Conservation (phyloP, 352 stramenopile species). For the Thraustochytrium striatum region DNA sequence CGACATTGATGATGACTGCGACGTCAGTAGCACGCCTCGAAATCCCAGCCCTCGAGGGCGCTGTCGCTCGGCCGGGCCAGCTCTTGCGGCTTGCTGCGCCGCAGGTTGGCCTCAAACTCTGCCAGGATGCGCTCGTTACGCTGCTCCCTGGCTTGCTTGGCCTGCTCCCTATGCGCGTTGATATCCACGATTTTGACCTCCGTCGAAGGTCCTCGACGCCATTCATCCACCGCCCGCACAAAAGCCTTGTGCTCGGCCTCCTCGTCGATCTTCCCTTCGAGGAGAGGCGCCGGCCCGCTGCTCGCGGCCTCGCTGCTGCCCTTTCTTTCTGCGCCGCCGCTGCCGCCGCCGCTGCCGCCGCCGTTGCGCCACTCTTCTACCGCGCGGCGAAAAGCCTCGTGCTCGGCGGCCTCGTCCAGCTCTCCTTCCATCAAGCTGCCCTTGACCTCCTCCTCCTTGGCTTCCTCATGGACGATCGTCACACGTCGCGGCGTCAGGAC, state of each 20-base stretch:
- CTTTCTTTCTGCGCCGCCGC: not conserved
- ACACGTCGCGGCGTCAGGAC: no score
- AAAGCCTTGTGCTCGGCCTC: constrained; percentile 59
- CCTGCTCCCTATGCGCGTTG: not conserved
- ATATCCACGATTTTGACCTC: not conserved
- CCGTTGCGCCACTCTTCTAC: constrained; percentile 37
- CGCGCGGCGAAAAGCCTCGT: constrained; percentile 32
- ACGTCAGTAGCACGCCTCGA: no score
- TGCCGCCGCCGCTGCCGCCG: not conserved
- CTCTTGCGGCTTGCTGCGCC: no score
- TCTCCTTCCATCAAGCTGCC: not conserved
- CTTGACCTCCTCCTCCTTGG: not conserved
- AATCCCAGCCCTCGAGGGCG: no score
- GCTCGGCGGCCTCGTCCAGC: constrained; percentile 19
- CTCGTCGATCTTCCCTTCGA: constrained; percentile 54
- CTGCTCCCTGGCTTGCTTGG: not conserved
- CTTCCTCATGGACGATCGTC: no score
- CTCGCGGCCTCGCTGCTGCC: not conserved
- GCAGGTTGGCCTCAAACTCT: constrained; percentile 7
- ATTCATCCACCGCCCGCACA: constrained; percentile 57
- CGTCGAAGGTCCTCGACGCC: constrained; percentile 48
- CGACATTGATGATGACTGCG: no score
- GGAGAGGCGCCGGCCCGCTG: not conserved
- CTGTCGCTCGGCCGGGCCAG: no score
- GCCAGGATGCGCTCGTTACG: not conserved